Conservation (phyloP, 2,329 filamentous ascomycete genomes). For the Calycina marina region DNA sequence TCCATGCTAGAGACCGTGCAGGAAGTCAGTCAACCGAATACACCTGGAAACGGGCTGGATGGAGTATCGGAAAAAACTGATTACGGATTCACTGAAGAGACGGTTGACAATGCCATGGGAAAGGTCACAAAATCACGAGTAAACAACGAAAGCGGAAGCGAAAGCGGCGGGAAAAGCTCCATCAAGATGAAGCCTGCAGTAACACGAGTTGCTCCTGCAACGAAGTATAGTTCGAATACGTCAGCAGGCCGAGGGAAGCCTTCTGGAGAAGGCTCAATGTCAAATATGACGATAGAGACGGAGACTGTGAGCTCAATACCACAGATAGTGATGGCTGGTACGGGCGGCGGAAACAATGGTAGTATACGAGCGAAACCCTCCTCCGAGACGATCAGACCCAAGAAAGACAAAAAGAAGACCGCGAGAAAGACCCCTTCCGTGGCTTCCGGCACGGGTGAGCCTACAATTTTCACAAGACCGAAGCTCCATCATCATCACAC, state of each 20-base stretch:
- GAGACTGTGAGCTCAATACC: slow-evolving; percentile 89
- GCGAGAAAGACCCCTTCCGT: slow-evolving; percentile 61
- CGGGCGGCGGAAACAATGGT: slow-evolving; percentile 49
- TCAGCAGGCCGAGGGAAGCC: slow-evolving; percentile 49
- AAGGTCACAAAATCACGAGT: slow-evolving; percentile 32
- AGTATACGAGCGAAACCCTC: slow-evolving; percentile 78
- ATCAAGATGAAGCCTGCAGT: slow-evolving; percentile 25
- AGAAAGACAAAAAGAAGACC: slow-evolving; percentile 77
- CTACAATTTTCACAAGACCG: slow-evolving; percentile 18
- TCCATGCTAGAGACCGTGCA: slow-evolving; percentile 77
- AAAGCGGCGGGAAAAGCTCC: slow-evolving; percentile 44
- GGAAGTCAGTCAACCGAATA: slow-evolving; percentile 67
- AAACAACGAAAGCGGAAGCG: slow-evolving; percentile 47
- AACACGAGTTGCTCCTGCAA: slow-evolving; percentile 40
- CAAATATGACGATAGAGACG: slow-evolving; percentile 95
- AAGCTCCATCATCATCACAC: slow-evolving; percentile 27
- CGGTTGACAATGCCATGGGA: slow-evolving; percentile 16
- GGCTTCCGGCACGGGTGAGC: slow-evolving; percentile 59
- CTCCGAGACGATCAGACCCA: slow-evolving; percentile 89
- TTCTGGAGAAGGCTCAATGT: slow-evolving; percentile 54
- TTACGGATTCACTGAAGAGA: slow-evolving; percentile 23
- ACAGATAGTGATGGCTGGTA: slow-evolving; percentile 61
- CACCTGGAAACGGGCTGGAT: slow-evolving; percentile 39
- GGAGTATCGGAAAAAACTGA: slow-evolving; percentile 34
- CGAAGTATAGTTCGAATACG: slow-evolving; percentile 49